A percentile compares a stretch with the other conserved stretches of the same genome.
Conservation (phyloP, 2,329 filamentous ascomycete genomes). For the Epicoccum nigrum region DNA sequence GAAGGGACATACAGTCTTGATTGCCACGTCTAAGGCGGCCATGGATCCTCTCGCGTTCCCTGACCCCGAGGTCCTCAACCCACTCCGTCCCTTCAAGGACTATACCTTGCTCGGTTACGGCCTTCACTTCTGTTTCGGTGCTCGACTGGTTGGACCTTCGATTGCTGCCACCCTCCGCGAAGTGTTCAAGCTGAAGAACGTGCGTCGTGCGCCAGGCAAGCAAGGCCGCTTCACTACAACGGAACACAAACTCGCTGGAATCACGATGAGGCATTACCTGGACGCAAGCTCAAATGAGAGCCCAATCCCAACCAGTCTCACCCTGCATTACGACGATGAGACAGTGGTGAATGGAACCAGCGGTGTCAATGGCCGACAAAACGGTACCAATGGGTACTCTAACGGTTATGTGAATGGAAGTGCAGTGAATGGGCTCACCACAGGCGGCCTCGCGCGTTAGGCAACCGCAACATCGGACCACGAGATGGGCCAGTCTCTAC, state of each 20-base stretch:
- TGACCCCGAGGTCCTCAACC: constrained; percentile 42
- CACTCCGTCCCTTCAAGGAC: constrained; percentile 45
- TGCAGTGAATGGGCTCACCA: constrained; percentile 15
- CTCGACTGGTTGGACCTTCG: constrained; percentile 35
- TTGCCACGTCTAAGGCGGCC: constrained; percentile 50
- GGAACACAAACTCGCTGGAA: constrained; percentile 55
- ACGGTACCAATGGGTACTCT: constrained; percentile 10
- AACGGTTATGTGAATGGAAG: constrained; percentile 16
- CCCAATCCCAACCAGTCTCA: constrained; percentile 44
- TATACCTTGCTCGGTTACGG: constrained; percentile 43
- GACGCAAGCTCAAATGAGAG: constrained; percentile 56
- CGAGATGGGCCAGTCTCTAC: too few species aligned
- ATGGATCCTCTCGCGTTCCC: constrained; percentile 44
- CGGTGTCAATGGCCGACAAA: constrained; percentile 19
- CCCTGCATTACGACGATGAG: constrained; percentile 35
- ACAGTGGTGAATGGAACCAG: constrained; percentile 18
- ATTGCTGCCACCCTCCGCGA: constrained; percentile 41
- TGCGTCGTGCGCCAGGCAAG: constrained; percentile 39
- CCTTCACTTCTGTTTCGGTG: constrained; percentile 44
- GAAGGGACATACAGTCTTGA: constrained; percentile 41
- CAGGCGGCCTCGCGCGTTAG: constrained; percentile 5
- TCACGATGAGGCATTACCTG: constrained; percentile 57
- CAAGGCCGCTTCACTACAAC: constrained; percentile 50
- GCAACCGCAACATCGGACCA: neutral
- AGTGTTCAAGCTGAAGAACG: constrained; percentile 43